A percentile compares a stretch with the other conserved stretches of the same genome.
phyloP scores from a whole-genome alignment of 108 stramenopile species.

The Phaeodactylum tricornutum region DNA sequence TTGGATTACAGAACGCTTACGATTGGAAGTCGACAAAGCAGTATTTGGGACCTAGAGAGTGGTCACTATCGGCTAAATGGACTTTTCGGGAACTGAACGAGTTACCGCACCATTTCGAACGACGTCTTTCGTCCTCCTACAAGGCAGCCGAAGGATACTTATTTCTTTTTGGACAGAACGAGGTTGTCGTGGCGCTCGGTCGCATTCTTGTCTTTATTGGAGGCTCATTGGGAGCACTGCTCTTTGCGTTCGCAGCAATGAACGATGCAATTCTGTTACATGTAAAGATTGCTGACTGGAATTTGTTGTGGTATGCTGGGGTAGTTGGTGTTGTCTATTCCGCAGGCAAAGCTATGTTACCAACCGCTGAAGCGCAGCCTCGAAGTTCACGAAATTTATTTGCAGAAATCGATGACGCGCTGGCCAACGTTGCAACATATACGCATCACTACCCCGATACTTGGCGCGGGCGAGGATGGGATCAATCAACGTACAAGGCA shows the following conservation, averaged over 20 bases:
- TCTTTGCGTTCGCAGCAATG: slow-evolving; percentile 78
- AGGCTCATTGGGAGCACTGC: slow-evolving; percentile 86
- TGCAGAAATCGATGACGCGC: slow-evolving; percentile 52
- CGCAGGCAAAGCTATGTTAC: slow-evolving; percentile 61
- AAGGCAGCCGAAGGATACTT: slow-evolving; percentile 76
- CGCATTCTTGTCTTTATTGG: slow-evolving; percentile 82
- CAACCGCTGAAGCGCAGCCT: slow-evolving; percentile 31
- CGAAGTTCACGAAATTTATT: slow-evolving; percentile 46
- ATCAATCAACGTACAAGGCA: slow-evolving; percentile 40
- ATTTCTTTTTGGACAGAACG: slow-evolving; percentile 75
- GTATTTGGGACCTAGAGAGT: slow-evolving; percentile 90
- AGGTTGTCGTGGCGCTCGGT: slow-evolving; percentile 60
- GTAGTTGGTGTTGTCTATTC: slow-evolving; percentile 75
- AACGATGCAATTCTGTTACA: slow-evolving; percentile 92
- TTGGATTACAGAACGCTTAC: slow-evolving; percentile 89
- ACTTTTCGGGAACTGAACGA: slow-evolving; percentile 96
- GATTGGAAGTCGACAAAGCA: slow-evolving; percentile 80
- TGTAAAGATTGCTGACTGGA: slow-evolving; percentile 83
- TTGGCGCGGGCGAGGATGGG: slow-evolving; percentile 74
- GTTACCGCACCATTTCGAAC: slow-evolving; percentile 84
- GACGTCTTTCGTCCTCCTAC: slow-evolving; percentile 75
- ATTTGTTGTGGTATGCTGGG: slow-evolving; percentile 90
- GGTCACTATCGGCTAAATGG: slow-evolving; percentile 83
- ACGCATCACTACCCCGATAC: slow-evolving; percentile 87
- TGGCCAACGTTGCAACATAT: slow-evolving; percentile 59